These are phyloP conservation scores for Aspergillus sclerotioniger DNA, from an alignment of 495 filamentous ascomycete genomes.

Conservation along the genomic window DNA sequence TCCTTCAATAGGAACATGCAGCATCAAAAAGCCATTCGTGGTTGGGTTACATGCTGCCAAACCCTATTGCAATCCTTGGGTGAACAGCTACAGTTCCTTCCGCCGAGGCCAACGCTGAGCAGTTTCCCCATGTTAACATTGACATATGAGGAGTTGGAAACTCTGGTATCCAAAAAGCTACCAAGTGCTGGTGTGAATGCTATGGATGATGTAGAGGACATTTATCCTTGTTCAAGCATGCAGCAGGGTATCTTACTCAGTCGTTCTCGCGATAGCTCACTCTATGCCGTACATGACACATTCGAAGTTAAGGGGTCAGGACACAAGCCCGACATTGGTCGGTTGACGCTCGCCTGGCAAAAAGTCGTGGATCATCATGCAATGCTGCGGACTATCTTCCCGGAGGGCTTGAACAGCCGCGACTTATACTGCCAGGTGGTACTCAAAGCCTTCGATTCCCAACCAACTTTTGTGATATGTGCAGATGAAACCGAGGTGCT, in stretches of 20 bases:
- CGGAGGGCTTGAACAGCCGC: conserved; percentile 43
- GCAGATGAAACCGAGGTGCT: conserved; percentile 30
- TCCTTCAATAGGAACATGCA: conserved; percentile 59
- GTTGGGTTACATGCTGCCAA: conserved; percentile 9
- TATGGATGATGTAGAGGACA: conserved; percentile 52
- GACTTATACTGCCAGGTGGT: conserved; percentile 52
- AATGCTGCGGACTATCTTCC: conserved; percentile 53
- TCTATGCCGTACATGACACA: conserved; percentile 61
- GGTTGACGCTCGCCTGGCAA: conserved; percentile 47
- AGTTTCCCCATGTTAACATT: conserved; percentile 63
- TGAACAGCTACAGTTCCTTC: conserved; percentile 45
- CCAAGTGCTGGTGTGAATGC: conserved; percentile 46
- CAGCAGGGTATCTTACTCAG: conserved; percentile 67
- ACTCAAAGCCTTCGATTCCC: conserved; percentile 36
- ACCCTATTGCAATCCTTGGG: conserved; percentile 22
- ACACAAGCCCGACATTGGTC: conserved; percentile 31
- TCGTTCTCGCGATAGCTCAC: conserved; percentile 52
- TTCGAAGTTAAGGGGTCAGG: conserved; percentile 51
- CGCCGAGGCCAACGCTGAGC: conserved; percentile 55
- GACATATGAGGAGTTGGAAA: conserved; percentile 55
- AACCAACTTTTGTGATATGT: conserved; percentile 37
- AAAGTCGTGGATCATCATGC: conserved; percentile 48
- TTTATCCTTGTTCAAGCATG: conserved; percentile 65
- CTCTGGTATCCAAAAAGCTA: conserved; percentile 43
- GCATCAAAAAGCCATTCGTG: conserved; percentile 53